These are phyloP conservation scores for Ensete glaucum DNA, from an alignment of 176 grass and related monocot species.

Conservation along the genomic window DNA sequence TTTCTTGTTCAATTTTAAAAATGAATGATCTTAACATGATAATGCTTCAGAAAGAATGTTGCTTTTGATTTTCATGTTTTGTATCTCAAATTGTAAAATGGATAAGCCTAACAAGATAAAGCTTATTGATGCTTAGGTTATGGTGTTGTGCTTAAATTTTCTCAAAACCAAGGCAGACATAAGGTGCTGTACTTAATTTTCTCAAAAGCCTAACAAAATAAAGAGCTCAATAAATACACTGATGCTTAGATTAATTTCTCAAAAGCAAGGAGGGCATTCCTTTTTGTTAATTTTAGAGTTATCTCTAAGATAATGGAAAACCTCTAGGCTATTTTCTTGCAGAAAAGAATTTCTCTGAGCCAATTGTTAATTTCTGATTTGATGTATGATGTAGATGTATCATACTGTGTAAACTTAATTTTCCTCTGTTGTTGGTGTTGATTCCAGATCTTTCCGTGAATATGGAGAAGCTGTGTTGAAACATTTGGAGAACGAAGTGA, in stretches of 20 bases:
- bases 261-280: background rate
- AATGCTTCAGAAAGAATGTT: background rate
- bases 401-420: background rate
- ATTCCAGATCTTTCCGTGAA: slow-evolving; percentile 64
- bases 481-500: slow-evolving; percentile 57
- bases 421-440: slow-evolving; percentile 14
- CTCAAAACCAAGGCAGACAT: too few relatives aligned
- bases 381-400: background rate
- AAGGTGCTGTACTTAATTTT: too few relatives aligned
- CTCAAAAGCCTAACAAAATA: too few relatives aligned
- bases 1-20: background rate
- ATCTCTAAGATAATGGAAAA: too few relatives aligned
- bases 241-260: too few relatives aligned
- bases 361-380: background rate
- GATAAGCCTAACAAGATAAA: background rate
- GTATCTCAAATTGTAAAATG: background rate
- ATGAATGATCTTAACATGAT: background rate
- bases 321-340: too few relatives aligned
- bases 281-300: too few relatives aligned
- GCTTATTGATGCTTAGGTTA: background rate
- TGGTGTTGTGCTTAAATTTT: background rate
- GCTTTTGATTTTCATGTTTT: background rate
- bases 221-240: too few relatives aligned
- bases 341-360: background rate
- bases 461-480: slow-evolving; percentile 84